These are phyloP conservation scores for Verticillium nonalfalfae DNA, from an alignment of 2,329 filamentous ascomycete genomes.

Conservation along the genomic window DNA sequence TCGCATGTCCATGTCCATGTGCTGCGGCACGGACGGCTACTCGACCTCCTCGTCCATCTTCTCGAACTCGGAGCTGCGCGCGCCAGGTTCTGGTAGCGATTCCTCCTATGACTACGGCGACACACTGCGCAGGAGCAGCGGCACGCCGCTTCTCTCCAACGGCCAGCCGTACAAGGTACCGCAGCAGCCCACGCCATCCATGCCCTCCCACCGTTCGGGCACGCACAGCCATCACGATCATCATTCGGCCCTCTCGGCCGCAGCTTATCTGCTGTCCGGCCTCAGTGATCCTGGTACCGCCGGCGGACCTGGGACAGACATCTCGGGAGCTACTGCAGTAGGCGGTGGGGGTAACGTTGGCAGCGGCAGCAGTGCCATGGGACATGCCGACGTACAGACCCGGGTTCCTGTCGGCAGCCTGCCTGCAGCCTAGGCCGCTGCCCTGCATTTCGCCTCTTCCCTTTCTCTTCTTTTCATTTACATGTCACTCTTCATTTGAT, in stretches of 20 bases:
- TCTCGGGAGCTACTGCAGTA: background rate
- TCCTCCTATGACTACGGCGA: conserved; percentile 12
- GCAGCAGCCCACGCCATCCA: background rate
- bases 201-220: background rate
- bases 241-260: background rate
- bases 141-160: conserved; percentile 6
- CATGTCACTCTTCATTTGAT: too few species aligned
- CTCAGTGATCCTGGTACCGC: background rate
- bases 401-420: background rate
- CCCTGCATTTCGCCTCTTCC: background rate
- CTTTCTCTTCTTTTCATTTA: background rate
- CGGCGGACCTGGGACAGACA: background rate
- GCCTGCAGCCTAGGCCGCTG: background rate
- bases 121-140: conserved; percentile 4
- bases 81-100: conserved; percentile 7
- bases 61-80: conserved; percentile 9
- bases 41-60: conserved; percentile 10
- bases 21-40: conserved; percentile 4
- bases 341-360: background rate
- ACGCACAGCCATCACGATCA: conserved; percentile 1
- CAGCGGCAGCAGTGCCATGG: background rate
- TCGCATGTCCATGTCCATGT: conserved; percentile 2
- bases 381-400: background rate
- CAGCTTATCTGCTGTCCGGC: background rate
- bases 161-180: conserved; percentile 9